A percentile compares a stretch with the other conserved stretches of the same genome.
Conservation (phyloP, 768 basidiomycete species). For the Pleurotus cornucopiae region DNA sequence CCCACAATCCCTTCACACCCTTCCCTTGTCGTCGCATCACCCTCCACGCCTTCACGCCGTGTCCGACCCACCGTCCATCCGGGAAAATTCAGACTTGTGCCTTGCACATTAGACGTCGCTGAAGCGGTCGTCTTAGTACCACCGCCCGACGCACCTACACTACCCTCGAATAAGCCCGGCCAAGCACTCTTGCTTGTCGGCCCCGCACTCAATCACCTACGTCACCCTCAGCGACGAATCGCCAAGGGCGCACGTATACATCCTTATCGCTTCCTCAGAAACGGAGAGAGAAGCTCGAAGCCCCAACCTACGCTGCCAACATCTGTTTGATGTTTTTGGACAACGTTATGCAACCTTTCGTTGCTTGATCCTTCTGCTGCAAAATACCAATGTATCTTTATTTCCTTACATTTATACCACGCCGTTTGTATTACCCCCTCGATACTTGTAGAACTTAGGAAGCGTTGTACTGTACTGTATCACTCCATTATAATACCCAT, state of each 20-base stretch:
- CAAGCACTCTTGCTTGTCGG: conserved; percentile 48
- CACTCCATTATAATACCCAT: too few relatives aligned
- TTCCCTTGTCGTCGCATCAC: conserved; percentile 15
- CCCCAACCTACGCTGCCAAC: too few relatives aligned
- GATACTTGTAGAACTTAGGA: too few relatives aligned
- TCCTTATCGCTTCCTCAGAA: conserved; percentile 47
- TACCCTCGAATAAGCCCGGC: conserved; percentile 17
- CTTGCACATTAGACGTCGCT: conserved; percentile 48
- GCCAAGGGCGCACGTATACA: conserved; percentile 46
- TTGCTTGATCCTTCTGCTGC: too few relatives aligned
- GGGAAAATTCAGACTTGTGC: conserved; percentile 36
- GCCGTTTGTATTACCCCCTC: too few relatives aligned
- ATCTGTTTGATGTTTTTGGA: too few relatives aligned
- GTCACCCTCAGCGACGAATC: conserved; percentile 35
- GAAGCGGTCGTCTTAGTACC: conserved; percentile 47
- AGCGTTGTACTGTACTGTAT: too few relatives aligned
- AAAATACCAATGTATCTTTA: too few relatives aligned
- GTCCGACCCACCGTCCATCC: neutral
- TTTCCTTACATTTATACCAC: too few relatives aligned
- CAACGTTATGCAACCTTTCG: too few relatives aligned
- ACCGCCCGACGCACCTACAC: conserved; percentile 22
- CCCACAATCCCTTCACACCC: conserved; percentile 14
- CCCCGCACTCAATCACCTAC: conserved; percentile 39
- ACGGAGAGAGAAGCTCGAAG: neutral
- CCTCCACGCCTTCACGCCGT: conserved; percentile 10